phyloP scores from a whole-genome alignment of 371 early-diverging fungal species.

The Mortierella sp. region DNA sequence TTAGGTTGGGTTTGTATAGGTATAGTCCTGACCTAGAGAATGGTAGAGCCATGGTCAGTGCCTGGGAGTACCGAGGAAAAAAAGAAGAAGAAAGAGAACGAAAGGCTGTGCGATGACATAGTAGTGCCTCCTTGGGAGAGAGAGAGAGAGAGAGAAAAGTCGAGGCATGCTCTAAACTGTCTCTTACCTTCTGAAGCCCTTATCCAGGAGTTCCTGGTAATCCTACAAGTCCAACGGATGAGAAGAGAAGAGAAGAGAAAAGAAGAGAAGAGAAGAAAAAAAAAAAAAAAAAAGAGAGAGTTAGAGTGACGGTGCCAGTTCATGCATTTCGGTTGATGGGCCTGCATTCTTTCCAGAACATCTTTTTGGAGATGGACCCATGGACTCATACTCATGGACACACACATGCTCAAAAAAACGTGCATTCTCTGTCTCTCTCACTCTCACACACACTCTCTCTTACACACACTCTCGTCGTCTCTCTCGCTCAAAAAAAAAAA shows the following conservation, averaged over 20 bases:
- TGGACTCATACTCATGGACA: too few species aligned
- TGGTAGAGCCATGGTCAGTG: neutral
- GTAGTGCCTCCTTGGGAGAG: neutral
- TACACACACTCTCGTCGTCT: neutral
- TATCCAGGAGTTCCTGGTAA: slow-evolving; percentile 72
- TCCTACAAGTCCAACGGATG: slow-evolving; percentile 54
- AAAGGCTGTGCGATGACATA: slow-evolving; percentile 12
- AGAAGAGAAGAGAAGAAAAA: neutral
- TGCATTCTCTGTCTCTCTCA: neutral
- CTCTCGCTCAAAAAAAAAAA: neutral
- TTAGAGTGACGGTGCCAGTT: too few species aligned
- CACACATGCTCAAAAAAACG: too few species aligned
- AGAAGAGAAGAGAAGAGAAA: neutral
- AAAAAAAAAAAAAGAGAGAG: neutral
- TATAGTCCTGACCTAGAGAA: slow-evolving; percentile 65
- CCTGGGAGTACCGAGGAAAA: neutral
- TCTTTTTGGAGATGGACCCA: too few species aligned
- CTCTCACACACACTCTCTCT: slow-evolving; percentile 2
- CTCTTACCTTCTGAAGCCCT: slow-evolving; percentile 74
- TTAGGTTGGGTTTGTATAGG: slow-evolving; percentile 68
- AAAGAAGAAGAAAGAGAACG: neutral
- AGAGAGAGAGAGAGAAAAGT: neutral
- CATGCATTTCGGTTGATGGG: too few species aligned
- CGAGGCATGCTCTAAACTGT: neutral
- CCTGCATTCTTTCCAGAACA: too few species aligned